Percentiles rank a stretch among this genome's conserved stretches.
phyloP scores from a whole-genome alignment of 2,329 filamentous ascomycete species.

The Xenoacremonium recifei region DNA sequence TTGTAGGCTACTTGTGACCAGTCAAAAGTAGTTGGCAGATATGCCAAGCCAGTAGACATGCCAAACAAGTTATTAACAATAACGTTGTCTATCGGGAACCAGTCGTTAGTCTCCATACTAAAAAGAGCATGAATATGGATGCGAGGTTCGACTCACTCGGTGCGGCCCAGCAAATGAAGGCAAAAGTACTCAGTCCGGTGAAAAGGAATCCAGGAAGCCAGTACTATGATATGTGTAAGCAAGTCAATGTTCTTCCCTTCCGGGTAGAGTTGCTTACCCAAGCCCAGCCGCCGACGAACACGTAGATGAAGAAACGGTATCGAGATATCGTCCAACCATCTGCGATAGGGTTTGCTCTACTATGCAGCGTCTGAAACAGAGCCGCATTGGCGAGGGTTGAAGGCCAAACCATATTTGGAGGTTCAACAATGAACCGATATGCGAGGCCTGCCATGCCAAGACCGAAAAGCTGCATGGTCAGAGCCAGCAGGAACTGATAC shows the following conservation, averaged over 20 bases:
- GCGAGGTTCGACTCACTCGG: too few species aligned
- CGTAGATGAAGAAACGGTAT: conserved; percentile 35
- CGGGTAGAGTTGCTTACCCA: conserved; percentile 6
- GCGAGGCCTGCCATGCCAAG: conserved; percentile 39
- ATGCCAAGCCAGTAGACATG: conserved; percentile 11
- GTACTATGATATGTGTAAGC: conserved; percentile 3
- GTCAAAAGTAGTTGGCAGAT: conserved; percentile 11
- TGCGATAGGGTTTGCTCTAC: conserved; percentile 33
- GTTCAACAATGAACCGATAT: conserved; percentile 35
- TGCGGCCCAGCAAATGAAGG: conserved; percentile 15
- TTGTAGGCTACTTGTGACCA: conserved; percentile 15
- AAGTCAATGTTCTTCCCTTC: neutral
- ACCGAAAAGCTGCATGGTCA: conserved; percentile 37
- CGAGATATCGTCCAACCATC: conserved; percentile 37
- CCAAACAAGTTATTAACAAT: conserved; percentile 15
- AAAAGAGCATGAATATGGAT: neutral
- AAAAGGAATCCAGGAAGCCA: conserved; percentile 13
- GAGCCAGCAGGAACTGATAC: conserved; percentile 35
- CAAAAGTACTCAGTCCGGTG: conserved; percentile 11
- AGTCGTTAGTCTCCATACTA: neutral
- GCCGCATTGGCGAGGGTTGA: conserved; percentile 36
- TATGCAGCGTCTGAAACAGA: conserved; percentile 36
- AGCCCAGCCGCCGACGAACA: conserved; percentile 13
- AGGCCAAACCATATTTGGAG: conserved; percentile 38
- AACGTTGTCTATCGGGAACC: conserved; percentile 6